phyloP scores from a whole-genome alignment of 2,329 filamentous ascomycete genomes.

The Periconia macrospinosa region DNA sequence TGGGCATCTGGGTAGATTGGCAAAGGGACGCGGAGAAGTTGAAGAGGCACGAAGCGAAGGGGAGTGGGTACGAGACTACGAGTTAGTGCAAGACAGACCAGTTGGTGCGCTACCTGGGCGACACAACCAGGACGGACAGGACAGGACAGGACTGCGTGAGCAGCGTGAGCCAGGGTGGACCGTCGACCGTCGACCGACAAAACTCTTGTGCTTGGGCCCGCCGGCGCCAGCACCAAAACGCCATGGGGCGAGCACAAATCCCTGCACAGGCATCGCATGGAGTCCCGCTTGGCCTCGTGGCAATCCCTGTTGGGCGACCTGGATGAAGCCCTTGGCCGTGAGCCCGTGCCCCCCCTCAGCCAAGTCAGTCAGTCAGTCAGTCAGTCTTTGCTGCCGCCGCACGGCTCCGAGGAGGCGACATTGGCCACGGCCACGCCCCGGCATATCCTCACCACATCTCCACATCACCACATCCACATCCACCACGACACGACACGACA shows the following conservation, averaged over 20 bases:
- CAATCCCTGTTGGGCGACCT: background rate
- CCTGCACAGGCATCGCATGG: background rate
- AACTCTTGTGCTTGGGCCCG: too few relatives aligned
- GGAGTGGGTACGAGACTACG: conserved; percentile 28
- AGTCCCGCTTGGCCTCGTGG: background rate
- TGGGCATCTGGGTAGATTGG: conserved; percentile 37
- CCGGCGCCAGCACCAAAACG: background rate
- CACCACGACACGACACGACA: conserved; percentile 16
- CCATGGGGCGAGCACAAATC: background rate
- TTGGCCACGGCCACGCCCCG: too few relatives aligned
- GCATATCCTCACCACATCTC: too few relatives aligned
- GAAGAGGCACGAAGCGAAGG: conserved; percentile 32
- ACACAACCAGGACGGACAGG: background rate
- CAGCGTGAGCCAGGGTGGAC: background rate
- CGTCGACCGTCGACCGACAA: too few relatives aligned
- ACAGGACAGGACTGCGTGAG: background rate
- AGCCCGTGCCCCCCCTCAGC: too few relatives aligned
- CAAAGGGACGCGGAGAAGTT: conserved; percentile 37
- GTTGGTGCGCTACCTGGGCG: too few relatives aligned
- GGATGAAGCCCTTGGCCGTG: too few relatives aligned
- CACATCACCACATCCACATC: conserved; percentile 6
- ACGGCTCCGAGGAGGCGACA: background rate
- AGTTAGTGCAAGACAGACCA: conserved; percentile 32
- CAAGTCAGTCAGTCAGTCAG: too few relatives aligned
- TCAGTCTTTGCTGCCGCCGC: too few relatives aligned